phyloP scores from a whole-genome alignment of 805 yeast species.

The Schwanniomyces vanrijiae region DNA sequence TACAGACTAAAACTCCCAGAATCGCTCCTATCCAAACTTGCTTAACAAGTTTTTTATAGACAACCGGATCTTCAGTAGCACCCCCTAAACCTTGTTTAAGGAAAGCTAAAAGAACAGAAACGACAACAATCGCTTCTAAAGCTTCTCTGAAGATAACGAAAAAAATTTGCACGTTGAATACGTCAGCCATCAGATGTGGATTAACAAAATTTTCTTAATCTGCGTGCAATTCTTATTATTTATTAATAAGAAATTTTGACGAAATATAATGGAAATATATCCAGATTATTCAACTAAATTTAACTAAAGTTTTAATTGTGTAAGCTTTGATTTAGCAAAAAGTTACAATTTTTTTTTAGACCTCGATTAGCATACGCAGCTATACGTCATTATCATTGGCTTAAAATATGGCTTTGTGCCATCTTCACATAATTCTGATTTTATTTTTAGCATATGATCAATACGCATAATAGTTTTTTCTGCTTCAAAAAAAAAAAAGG shows the following conservation, averaged over 20 bases:
- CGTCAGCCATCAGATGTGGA: constrained; percentile 28
- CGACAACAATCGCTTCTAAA: constrained; percentile 87
- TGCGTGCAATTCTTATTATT: background rate
- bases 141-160: constrained; percentile 93
- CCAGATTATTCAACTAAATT: no score
- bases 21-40: constrained; percentile 89
- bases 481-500: no score
- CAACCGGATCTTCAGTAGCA: constrained; percentile 42
- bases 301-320: no score
- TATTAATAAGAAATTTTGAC: no score
- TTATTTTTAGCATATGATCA: no score
- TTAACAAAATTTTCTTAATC: no score
- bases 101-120: constrained; percentile 89
- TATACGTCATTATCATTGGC: background rate
- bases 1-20: constrained; percentile 73
- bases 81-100: constrained; percentile 83
- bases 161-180: constrained; percentile 74
- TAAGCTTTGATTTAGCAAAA: no score
- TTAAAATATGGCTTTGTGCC: background rate
- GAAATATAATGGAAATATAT: no score
- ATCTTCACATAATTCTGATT: no score
- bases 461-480: no score
- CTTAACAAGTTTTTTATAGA: constrained; percentile 61
- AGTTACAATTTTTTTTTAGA: no score
- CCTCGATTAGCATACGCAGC: no score